Percentiles rank a stretch among this genome's conserved stretches.
These are phyloP conservation scores for Chaetomium olivaceum DNA, from an alignment of 2,329 filamentous ascomycete genomes.

Conservation along the genomic window DNA sequence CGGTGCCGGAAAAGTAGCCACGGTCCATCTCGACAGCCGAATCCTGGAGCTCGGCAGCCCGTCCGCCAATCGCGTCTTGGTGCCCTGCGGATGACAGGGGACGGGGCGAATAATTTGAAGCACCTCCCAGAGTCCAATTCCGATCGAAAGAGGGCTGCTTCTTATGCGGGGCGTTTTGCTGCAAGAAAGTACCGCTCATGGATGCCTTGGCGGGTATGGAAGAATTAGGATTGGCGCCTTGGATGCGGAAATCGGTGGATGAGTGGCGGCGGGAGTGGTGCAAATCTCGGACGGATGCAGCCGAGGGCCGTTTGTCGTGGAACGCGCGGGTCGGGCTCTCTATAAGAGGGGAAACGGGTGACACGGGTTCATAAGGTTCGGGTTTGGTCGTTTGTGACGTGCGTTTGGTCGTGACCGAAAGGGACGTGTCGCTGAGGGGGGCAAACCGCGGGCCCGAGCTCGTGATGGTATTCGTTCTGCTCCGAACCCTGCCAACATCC, in stretches of 20 bases:
- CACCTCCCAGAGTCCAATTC: slow-evolving; percentile 66
- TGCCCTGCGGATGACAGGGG: slow-evolving; percentile 57
- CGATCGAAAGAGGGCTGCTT: slow-evolving; percentile 70
- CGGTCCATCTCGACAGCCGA: slow-evolving; percentile 69
- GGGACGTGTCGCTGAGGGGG: slow-evolving; percentile 46
- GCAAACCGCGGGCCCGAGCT: slow-evolving; percentile 46
- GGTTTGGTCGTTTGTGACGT: slow-evolving; percentile 56
- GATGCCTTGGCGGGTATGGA: slow-evolving; percentile 46
- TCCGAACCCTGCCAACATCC: slow-evolving; percentile 55
- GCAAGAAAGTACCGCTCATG: slow-evolving; percentile 47
- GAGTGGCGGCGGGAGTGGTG: slow-evolving; percentile 86
- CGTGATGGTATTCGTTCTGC: slow-evolving; percentile 60
- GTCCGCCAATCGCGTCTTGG: slow-evolving; percentile 46
- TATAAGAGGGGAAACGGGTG: slow-evolving; percentile 44
- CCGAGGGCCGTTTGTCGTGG: slow-evolving; percentile 67
- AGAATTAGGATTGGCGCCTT: slow-evolving; percentile 39
- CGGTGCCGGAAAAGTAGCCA: slow-evolving; percentile 90
- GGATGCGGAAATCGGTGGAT: slow-evolving; percentile 71
- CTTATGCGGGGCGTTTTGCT: slow-evolving; percentile 51
- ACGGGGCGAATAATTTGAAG: slow-evolving; percentile 42
- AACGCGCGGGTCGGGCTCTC: slow-evolving; percentile 51
- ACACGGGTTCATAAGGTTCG: slow-evolving; percentile 44
- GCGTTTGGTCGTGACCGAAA: slow-evolving; percentile 50
- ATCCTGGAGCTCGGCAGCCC: slow-evolving; percentile 47
- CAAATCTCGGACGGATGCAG: slow-evolving; percentile 77